Conservation (phyloP, 176 grass and related monocot genomes). For the Hordeum marinum region DNA sequence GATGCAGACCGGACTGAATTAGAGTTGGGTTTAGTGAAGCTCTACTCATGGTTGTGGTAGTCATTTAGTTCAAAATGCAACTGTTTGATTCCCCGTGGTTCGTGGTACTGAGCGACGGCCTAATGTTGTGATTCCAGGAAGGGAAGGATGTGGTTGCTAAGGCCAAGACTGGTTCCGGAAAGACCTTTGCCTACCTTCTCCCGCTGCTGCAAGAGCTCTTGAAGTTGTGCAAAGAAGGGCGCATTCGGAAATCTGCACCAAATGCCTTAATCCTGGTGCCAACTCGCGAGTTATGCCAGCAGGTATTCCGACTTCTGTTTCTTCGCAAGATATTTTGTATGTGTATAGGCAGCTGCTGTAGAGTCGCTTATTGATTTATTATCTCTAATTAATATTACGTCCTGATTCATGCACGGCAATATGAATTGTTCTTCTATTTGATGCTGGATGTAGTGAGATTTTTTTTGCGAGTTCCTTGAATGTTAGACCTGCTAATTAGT, state of each 20-base stretch:
- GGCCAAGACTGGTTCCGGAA: constrained; percentile 91
- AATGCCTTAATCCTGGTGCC: constrained; percentile 82
- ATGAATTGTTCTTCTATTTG: constrained; percentile 2
- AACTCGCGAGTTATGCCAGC: constrained; percentile 83
- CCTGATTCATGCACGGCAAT: background rate
- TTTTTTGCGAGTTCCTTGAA: background rate
- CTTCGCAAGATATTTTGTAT: background rate
- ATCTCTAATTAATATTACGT: background rate
- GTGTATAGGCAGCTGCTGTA: background rate
- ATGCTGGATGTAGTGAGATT: background rate
- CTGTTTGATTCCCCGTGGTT: background rate
- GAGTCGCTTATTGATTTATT: constrained; percentile 16
- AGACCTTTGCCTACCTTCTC: constrained; percentile 88
- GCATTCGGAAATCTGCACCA: constrained; percentile 51
- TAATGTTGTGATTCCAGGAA: constrained; percentile 47
- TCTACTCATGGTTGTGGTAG: background rate
- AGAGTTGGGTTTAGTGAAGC: background rate
- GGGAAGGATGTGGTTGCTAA: constrained; percentile 91
- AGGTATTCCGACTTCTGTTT: constrained; percentile 38
- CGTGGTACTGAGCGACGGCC: background rate
- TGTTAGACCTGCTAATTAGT: background rate
- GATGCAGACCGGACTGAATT: background rate
- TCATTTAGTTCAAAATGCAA: background rate
- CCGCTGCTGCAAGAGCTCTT: constrained; percentile 79
- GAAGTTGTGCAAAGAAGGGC: constrained; percentile 62